These are phyloP conservation scores for Ettlia oleoabundans DNA, from an alignment of 139 green algal genomes.

Conservation along the genomic window DNA sequence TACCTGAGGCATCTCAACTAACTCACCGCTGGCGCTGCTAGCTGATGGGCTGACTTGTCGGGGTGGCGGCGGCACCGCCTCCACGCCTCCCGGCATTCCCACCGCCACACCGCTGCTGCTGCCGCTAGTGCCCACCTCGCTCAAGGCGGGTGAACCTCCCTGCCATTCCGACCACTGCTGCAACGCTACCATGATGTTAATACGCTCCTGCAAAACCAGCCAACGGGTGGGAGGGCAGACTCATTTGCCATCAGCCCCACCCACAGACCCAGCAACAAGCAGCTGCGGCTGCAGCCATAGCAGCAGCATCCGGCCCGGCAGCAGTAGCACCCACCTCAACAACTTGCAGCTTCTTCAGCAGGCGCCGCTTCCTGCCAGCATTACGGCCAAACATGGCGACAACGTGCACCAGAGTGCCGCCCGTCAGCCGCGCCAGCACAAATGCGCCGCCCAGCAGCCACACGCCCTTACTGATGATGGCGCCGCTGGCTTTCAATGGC, in stretches of 20 bases:
- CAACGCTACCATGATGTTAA: slow-evolving; percentile 23
- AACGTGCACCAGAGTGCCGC: slow-evolving; percentile 28
- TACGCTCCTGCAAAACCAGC: neutral
- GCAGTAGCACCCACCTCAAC: slow-evolving; percentile 2
- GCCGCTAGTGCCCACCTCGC: neutral
- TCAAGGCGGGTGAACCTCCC: neutral
- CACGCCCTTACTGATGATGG: neutral
- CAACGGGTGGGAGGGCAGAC: neutral
- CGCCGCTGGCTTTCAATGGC: neutral
- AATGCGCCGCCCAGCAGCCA: slow-evolving; percentile 22
- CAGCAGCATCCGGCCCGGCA: neutral
- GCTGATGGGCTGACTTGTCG: slow-evolving; percentile 16
- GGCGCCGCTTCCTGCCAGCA: slow-evolving; percentile 3
- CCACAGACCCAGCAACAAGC: neutral
- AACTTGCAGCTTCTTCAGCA: neutral
- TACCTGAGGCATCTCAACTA: slow-evolving; percentile 15
- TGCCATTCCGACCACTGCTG: slow-evolving; percentile 26
- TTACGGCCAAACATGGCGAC: slow-evolving; percentile 7
- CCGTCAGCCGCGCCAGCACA: slow-evolving; percentile 28
- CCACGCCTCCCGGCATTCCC: neutral
- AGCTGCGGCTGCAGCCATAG: neutral
- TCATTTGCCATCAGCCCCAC: too few species aligned
- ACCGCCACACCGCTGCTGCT: too few species aligned
- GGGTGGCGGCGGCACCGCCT: neutral
- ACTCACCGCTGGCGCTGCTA: slow-evolving; percentile 1